These are phyloP conservation scores for Nelumbo lutea DNA, from an alignment of 164 flowering plant species.

Conservation along the genomic window DNA sequence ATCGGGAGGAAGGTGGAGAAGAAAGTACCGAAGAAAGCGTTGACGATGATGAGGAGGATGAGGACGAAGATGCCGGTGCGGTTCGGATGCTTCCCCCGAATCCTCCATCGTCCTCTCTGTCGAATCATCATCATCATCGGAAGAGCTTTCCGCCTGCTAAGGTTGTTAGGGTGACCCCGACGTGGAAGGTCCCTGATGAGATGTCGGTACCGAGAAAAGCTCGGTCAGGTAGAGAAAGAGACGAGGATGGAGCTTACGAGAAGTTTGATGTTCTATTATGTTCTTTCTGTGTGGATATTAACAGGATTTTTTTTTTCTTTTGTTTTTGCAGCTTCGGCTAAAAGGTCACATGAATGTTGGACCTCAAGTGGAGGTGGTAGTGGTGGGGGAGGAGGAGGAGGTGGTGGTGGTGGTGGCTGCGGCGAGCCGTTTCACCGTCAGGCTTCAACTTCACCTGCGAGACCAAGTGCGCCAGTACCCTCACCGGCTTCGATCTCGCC, in stretches of 20 bases:
- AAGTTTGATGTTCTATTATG: constrained; percentile 4
- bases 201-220: constrained; percentile 94
- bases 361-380: constrained; percentile 30
- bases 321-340: constrained; percentile 61
- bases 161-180: constrained; percentile 40
- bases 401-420: constrained; percentile 27
- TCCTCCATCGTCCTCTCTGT: constrained; percentile 25
- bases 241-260: no score
- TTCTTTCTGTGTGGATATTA: constrained; percentile 4
- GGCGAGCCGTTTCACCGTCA: constrained; percentile 59
- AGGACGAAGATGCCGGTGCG: constrained; percentile 42
- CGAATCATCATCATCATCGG: constrained; percentile 36
- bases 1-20: constrained; percentile 58
- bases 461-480: constrained; percentile 32
- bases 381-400: constrained; percentile 5
- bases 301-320: constrained; percentile 3
- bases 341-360: constrained; percentile 85
- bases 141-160: constrained; percentile 62
- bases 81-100: constrained; percentile 49
- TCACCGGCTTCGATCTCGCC: constrained; percentile 57
- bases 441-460: constrained; percentile 74
- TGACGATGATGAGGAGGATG: constrained; percentile 74
- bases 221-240: constrained; percentile 41
- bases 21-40: constrained; percentile 77
- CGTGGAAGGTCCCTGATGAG: constrained; percentile 80